A percentile compares a stretch with the other conserved stretches of the same genome.
Evolutionary conservation across 257 asterid species (phyloP).

Genomic region (Solanum paucissectum): DNA sequence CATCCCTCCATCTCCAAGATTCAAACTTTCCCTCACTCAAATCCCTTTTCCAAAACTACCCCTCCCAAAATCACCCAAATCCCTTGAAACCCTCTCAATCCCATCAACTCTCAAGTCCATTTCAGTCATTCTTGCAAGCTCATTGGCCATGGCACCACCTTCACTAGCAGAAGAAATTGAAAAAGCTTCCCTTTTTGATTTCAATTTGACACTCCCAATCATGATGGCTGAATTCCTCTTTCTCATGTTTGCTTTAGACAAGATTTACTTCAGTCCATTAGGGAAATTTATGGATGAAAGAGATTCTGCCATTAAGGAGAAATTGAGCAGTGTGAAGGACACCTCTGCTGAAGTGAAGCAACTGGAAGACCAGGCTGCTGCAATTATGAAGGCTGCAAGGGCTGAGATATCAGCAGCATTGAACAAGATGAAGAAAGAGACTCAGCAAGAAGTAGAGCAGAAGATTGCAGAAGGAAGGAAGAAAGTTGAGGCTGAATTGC

Average conservation of each 20-base stretch:
- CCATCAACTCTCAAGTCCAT: constrained; percentile 11
- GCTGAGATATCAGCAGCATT: constrained; percentile 87
- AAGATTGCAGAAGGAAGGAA: constrained; percentile 66
- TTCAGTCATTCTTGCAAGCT: constrained; percentile 43
- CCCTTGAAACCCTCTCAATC: constrained; percentile 22
- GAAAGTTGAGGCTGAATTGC: constrained; percentile 81
- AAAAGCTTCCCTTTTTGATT: constrained; percentile 78
- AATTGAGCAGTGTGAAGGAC: constrained; percentile 74
- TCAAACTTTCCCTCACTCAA: constrained; percentile 10
- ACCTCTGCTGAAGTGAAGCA: constrained; percentile 79
- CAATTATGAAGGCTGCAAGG: constrained; percentile 82
- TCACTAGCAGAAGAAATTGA: constrained; percentile 67
- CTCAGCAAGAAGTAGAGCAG: constrained; percentile 77
- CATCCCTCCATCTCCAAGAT: constrained; percentile 29
- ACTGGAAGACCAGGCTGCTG: constrained; percentile 73
- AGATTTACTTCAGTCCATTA: constrained; percentile 66
- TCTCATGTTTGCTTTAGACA: constrained; percentile 90
- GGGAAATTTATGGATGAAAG: constrained; percentile 93
- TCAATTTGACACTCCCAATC: constrained; percentile 84
- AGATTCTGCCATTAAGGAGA: constrained; percentile 69
- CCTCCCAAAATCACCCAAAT: constrained; percentile 25
- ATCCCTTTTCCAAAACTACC: constrained; percentile 27
- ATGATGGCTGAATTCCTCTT: constrained; percentile 57
- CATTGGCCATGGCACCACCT: constrained; percentile 62
- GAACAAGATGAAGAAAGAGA: constrained; percentile 91